Percentiles rank a stretch among this genome's conserved stretches.
These are phyloP conservation scores for Mortierella sp. DNA, from an alignment of 371 early-diverging fungal species.

Conservation along the genomic window DNA sequence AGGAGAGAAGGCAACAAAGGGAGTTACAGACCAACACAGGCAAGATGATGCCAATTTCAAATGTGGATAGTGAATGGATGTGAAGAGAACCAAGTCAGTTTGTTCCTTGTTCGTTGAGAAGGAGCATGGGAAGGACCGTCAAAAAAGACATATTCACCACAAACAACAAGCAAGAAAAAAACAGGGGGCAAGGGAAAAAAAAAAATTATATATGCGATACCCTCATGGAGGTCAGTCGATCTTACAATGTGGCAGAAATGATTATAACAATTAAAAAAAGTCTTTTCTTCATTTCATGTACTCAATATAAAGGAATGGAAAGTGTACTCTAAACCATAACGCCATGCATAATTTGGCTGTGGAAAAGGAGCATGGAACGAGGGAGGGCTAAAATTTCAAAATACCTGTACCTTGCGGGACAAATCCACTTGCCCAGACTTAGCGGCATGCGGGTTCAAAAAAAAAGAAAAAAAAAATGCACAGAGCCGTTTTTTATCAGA, in stretches of 20 bases:
- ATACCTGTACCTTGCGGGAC: background rate
- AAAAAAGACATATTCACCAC: no score
- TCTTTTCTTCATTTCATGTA: background rate
- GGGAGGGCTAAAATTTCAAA: background rate
- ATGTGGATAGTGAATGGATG: no score
- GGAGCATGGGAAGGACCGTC: constrained; percentile 10
- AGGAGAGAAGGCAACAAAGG: background rate
- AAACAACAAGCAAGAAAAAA: constrained; percentile 13
- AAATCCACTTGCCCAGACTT: background rate
- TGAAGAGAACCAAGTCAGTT: background rate
- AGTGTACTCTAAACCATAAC: constrained; percentile 12
- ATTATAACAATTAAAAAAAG: background rate
- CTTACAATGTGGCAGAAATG: background rate
- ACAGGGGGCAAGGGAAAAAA: constrained; percentile 22
- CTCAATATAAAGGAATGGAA: no score
- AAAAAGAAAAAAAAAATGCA: no score
- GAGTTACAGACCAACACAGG: background rate
- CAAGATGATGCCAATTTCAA: background rate
- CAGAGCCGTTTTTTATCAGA: no score
- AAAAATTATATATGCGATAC: background rate
- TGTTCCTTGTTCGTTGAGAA: constrained; percentile 7
- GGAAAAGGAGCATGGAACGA: constrained; percentile 2
- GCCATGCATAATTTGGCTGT: constrained; percentile 11
- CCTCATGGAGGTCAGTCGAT: no score
- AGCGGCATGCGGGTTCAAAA: no score